phyloP scores from a whole-genome alignment of 371 early-diverging fungal genomes.

The Neoconidiobolus thromboides region DNA sequence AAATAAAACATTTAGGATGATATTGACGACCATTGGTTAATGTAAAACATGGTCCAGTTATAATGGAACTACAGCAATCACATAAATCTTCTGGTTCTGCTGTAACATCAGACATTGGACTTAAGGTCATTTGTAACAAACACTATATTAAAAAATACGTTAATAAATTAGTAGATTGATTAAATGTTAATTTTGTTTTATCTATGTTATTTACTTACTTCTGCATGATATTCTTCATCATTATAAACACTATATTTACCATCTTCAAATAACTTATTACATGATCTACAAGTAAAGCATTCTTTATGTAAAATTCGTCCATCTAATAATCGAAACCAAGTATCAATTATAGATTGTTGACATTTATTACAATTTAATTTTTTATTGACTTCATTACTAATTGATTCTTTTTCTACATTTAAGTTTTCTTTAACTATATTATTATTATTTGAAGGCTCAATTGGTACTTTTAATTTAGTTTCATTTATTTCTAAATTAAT shows the following conservation, averaged over 20 bases:
- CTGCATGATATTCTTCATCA: slow-evolving; percentile 4
- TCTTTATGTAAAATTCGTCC: slow-evolving; percentile 2
- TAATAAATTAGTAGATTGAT: background rate
- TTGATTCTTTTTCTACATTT: too few species aligned
- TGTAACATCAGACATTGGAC: slow-evolving; percentile 4
- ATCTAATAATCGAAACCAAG: slow-evolving; percentile 1
- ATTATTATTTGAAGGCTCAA: too few species aligned
- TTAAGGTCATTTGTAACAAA: background rate
- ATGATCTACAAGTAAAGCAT: background rate
- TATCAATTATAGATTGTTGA: background rate
- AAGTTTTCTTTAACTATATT: too few species aligned
- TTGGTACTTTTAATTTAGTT: too few species aligned
- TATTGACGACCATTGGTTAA: slow-evolving; percentile 5
- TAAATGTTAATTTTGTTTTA: background rate
- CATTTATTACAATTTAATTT: slow-evolving; percentile 4
- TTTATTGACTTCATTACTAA: background rate
- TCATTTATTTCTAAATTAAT: too few species aligned
- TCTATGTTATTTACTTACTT: background rate
- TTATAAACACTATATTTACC: slow-evolving; percentile 5
- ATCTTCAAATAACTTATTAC: slow-evolving; percentile 1
- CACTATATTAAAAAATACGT: background rate
- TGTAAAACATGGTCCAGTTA: slow-evolving; percentile 3
- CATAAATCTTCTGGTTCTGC: slow-evolving; percentile 2
- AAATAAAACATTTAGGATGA: slow-evolving; percentile 8
- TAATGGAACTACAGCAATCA: background rate